Percentiles rank a stretch among this genome's conserved stretches.
Conservation (phyloP, 2,329 filamentous ascomycete species). For the Immersiporthe knoxdaviesiana region DNA sequence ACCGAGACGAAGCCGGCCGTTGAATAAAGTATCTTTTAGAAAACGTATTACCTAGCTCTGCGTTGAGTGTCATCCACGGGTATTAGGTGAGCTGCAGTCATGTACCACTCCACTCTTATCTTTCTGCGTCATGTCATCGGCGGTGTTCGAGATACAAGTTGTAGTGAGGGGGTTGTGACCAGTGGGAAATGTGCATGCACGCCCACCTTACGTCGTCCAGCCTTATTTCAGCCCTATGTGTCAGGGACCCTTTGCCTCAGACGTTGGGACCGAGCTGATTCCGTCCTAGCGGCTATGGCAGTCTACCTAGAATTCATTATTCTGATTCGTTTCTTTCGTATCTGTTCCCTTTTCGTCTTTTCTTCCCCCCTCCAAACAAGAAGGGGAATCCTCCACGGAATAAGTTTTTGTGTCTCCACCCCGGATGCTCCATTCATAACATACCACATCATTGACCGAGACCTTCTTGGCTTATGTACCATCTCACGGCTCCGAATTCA, state of each 20-base stretch:
- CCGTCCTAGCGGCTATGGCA: neutral
- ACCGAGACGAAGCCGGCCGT: neutral
- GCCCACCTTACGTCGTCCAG: neutral
- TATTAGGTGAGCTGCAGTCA: conserved; percentile 1
- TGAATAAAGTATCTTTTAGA: too few species aligned
- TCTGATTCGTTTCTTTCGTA: neutral
- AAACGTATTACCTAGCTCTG: neutral
- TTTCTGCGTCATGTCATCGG: neutral
- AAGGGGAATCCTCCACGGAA: neutral
- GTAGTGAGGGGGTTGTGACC: neutral
- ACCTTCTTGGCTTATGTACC: neutral
- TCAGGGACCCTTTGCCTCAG: neutral
- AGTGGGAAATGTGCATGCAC: neutral
- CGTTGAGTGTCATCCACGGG: neutral
- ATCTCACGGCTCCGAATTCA: neutral
- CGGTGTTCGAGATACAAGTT: neutral
- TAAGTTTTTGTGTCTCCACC: neutral
- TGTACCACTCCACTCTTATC: neutral
- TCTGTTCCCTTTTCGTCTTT: neutral
- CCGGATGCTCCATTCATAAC: neutral
- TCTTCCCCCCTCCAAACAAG: neutral
- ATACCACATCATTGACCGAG: neutral
- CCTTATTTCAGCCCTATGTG: neutral
- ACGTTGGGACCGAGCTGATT: neutral
- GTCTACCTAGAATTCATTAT: neutral